phyloP scores from a whole-genome alignment of 2,329 filamentous ascomycete species.

The Chalaropsis thielavioides region DNA sequence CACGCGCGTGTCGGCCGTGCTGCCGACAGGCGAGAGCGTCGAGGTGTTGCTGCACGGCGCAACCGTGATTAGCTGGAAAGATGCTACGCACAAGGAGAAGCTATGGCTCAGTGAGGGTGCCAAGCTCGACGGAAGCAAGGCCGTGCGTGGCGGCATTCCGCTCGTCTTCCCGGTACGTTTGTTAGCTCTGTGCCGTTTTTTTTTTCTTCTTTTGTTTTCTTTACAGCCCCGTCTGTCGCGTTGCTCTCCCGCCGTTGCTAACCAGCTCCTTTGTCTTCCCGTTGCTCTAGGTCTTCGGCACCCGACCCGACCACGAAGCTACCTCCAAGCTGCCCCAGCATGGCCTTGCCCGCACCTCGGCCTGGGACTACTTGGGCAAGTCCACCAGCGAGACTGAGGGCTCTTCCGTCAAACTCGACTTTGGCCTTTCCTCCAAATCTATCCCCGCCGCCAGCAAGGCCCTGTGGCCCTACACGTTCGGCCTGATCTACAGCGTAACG shows the following conservation, averaged over 20 bases:
- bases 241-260: not conserved
- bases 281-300: constrained; percentile 60
- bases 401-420: constrained; percentile 78
- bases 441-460: constrained; percentile 53
- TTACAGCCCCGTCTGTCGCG: not conserved
- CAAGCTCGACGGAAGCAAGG: constrained; percentile 70
- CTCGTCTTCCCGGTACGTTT: constrained; percentile 72
- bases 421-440: constrained; percentile 65
- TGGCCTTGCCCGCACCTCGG: constrained; percentile 78
- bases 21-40: constrained; percentile 77
- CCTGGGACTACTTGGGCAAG: constrained; percentile 91
- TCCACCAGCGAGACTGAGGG: constrained; percentile 38
- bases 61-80: constrained; percentile 88
- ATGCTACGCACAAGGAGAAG: constrained; percentile 61
- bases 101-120: constrained; percentile 73
- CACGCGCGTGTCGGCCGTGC: constrained; percentile 58
- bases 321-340: constrained; percentile 76
- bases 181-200: not conserved
- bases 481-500: constrained; percentile 84
- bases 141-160: constrained; percentile 82
- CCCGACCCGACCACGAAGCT: constrained; percentile 59
- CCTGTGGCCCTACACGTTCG: constrained; percentile 77
- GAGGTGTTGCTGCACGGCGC: constrained; percentile 82
- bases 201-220: too few relatives aligned
- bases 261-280: not conserved